phyloP scores from a whole-genome alignment of 2,329 filamentous ascomycete genomes.

The Clarireedia homoeocarpa region DNA sequence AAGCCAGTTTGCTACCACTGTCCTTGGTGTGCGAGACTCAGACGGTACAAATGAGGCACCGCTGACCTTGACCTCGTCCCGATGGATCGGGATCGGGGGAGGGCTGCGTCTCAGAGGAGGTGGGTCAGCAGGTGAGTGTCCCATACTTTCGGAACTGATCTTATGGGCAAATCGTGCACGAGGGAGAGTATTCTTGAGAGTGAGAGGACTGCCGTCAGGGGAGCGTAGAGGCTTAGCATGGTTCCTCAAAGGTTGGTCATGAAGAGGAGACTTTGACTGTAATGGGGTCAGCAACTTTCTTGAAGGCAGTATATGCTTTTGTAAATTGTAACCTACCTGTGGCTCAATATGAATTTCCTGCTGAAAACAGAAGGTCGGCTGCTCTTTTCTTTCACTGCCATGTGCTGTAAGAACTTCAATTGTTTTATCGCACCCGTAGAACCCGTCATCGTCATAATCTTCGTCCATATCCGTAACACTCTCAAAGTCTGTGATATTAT shows the following conservation, averaged over 20 bases:
- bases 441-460: neutral
- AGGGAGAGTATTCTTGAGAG: no score
- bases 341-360: neutral
- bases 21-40: conserved; percentile 3
- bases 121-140: neutral
- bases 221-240: neutral
- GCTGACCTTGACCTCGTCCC: neutral
- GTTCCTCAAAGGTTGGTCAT: neutral
- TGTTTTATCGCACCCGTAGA: neutral
- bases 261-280: neutral
- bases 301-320: neutral
- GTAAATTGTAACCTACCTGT: neutral
- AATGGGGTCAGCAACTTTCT: neutral
- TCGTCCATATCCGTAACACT: conserved; percentile 1
- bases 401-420: neutral
- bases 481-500: neutral
- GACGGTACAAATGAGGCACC: conserved; percentile 4
- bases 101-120: conserved; percentile 2
- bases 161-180: no score
- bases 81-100: conserved; percentile 1
- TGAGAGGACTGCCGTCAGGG: neutral
- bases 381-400: neutral
- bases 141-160: no score
- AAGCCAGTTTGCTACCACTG: conserved; percentile 3
- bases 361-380: neutral